These are phyloP conservation scores for Colletotrichum acutatum DNA, from an alignment of 2,329 filamentous ascomycete genomes.

Conservation along the genomic window DNA sequence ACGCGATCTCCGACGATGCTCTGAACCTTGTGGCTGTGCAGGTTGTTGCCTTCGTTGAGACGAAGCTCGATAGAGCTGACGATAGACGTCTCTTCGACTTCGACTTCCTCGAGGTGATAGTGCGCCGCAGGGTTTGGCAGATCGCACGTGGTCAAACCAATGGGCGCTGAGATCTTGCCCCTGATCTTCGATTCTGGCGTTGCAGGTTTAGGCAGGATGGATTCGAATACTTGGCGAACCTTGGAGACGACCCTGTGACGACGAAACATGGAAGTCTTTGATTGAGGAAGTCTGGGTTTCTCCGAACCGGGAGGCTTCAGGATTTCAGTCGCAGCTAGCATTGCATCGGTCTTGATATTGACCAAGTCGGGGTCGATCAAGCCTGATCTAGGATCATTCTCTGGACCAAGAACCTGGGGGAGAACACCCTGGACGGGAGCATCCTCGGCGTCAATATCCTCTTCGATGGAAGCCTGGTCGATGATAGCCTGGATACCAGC, in stretches of 20 bases:
- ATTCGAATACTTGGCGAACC: slow-evolving; percentile 47
- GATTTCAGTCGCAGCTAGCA: slow-evolving; percentile 49
- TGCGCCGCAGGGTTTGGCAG: slow-evolving; percentile 24
- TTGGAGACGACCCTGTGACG: slow-evolving; percentile 47
- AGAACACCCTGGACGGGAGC: not conserved
- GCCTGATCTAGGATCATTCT: not conserved
- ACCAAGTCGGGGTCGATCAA: slow-evolving; percentile 41
- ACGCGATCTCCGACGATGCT: slow-evolving; percentile 44
- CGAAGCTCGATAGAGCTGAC: slow-evolving; percentile 47
- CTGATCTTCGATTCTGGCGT: slow-evolving; percentile 33
- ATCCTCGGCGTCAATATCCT: not conserved
- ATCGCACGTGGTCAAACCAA: slow-evolving; percentile 5
- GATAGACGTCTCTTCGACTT: slow-evolving; percentile 37
- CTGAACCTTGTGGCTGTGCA: slow-evolving; percentile 49
- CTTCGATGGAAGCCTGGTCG: too few species aligned
- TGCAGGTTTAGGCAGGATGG: slow-evolving; percentile 43
- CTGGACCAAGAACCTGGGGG: not conserved
- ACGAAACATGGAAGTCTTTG: slow-evolving; percentile 43
- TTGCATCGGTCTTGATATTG: slow-evolving; percentile 47
- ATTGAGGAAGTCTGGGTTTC: slow-evolving; percentile 25
- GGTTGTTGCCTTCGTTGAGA: slow-evolving; percentile 48
- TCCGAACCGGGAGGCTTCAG: slow-evolving; percentile 44
- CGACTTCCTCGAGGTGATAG: slow-evolving; percentile 13
- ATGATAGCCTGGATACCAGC: not conserved
- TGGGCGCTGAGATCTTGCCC: slow-evolving; percentile 29